Percentiles rank a stretch among this genome's conserved stretches.
phyloP scores from a whole-genome alignment of 2,329 filamentous ascomycete species.

The Hortaea werneckii region DNA sequence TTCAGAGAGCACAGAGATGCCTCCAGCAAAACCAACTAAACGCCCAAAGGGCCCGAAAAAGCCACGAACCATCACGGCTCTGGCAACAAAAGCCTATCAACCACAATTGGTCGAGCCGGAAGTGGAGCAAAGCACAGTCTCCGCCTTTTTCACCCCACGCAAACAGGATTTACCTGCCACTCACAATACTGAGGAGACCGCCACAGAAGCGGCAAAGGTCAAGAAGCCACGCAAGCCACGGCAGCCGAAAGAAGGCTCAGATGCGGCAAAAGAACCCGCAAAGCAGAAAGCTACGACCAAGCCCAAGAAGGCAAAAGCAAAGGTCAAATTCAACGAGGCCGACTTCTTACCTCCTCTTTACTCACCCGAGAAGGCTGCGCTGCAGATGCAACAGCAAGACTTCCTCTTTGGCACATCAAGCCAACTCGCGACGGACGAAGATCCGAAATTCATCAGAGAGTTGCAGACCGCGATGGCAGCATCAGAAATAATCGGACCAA shows the following conservation, averaged over 20 bases:
- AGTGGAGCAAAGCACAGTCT: slow-evolving; percentile 24
- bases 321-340: slow-evolving; percentile 14
- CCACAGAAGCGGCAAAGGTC: slow-evolving; percentile 4
- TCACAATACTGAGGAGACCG: background rate
- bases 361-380: slow-evolving; percentile 58
- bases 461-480: slow-evolving; percentile 51
- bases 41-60: slow-evolving; percentile 34
- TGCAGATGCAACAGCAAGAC: slow-evolving; percentile 57
- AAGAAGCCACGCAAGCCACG: slow-evolving; percentile 20
- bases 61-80: slow-evolving; percentile 64
- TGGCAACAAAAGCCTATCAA: slow-evolving; percentile 62
- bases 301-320: slow-evolving; percentile 27
- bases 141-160: slow-evolving; percentile 35
- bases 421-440: slow-evolving; percentile 65
- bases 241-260: too few relatives aligned
- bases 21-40: slow-evolving; percentile 23
- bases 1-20: background rate
- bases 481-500: slow-evolving; percentile 35
- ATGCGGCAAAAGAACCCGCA: background rate
- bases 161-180: slow-evolving; percentile 3
- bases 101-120: slow-evolving; percentile 26
- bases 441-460: slow-evolving; percentile 54
- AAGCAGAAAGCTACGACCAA: slow-evolving; percentile 10
- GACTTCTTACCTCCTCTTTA: slow-evolving; percentile 36
- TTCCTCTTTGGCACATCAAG: slow-evolving; percentile 82